Base-by-base conservation (phyloP, 306 rosid genomes). In the Prunus mira region DNA sequence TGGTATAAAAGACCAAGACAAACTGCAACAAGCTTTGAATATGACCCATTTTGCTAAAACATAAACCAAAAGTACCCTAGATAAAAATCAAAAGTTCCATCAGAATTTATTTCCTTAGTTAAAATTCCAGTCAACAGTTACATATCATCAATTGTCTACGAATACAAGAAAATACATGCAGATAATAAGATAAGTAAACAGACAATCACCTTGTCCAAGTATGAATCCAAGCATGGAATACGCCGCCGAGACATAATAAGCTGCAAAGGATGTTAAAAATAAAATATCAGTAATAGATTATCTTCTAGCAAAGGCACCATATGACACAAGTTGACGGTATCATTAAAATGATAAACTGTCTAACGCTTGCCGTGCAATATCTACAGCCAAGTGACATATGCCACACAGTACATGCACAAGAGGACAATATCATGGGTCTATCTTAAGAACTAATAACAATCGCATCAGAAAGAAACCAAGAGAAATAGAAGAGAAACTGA, bases 201-300 rank as follows among this genome's bases (percentile, higher is more conserved):
- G 9, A 41, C 17, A 78, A 24, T 32, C 24, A 91, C 97, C 98
- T 92, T 95, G 82, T 95, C 98, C 79, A 92, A 83, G 81, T 89
- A 92, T 76, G 97, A 95, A 88, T 92, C 98, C 95, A 92, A 84
- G 90, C 98, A 90, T 79, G 98, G 97, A 76, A 90, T 92, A 62
- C 97, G 87, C 83, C 97, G 84, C 66, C 97, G 88, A 64, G 97
- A 95, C 97, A 95, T 95, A 71, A 89, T 84, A 69, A 92, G 97
- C 98, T 95, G 96, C 79, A 83, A 86, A 63, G 65, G 72, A 51
- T 38, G 7, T 38, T 38, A 70, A 46, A 67, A 60, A 62, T 71
- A 28, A 10, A 34, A 34, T 6, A 63, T 82, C 82, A 78, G 75
- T 30, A 60, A 75, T 74, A 80, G 14, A 50, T 76, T 58, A 69